Base-by-base conservation (phyloP, 305 asterid species). In the Solanum hybrid region DNA sequence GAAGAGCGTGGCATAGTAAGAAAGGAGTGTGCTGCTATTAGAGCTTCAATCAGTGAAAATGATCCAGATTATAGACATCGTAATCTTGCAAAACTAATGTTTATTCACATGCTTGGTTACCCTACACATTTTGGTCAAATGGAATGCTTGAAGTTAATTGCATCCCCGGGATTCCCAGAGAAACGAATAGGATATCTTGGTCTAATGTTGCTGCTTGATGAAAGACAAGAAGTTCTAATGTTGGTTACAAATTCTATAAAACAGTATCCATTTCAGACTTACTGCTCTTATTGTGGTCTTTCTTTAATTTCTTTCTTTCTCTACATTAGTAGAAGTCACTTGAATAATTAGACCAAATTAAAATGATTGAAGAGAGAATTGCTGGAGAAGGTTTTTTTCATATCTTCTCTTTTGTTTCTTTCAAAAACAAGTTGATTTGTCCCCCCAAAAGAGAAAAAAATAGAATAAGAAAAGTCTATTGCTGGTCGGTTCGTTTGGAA, bases 61-160 rank as follows among this genome's bases (percentile, higher is more conserved):
- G 99, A 96, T 90, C 96, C 95, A 72, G 95, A 94, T 90, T 96
- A 95, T 91, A 94, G 97, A 92, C 99, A 96, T 93, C 98, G 99
- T 36, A 97, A 98, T 93, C 92, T 98, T 93, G 99, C 99, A 26
- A 98, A 98, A 93, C 99, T 98, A 92, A 98, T 98, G 99, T 98
- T 98, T 92, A 95, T 98, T 92, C 99, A 98, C 96, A 98, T 98
- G 99, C 98, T 98, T 87, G 98, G 99, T 89, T 98, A 96, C 91
- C 99, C 99, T 29, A 98, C 99, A 27, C 99, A 98, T 94, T 98
- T 98, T 91, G 99, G 99, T 93, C 99, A 96, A 94, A 98, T 96
- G 99, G 99, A 98, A 92, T 98, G 99, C 95, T 92, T 98, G 89
- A 98, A 96, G 94, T 92, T 95, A 91, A 98, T 98, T 87, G 99